Evolutionary conservation across 2,329 filamentous ascomycete species (phyloP).

Genomic region (Penicillium sp.): DNA sequence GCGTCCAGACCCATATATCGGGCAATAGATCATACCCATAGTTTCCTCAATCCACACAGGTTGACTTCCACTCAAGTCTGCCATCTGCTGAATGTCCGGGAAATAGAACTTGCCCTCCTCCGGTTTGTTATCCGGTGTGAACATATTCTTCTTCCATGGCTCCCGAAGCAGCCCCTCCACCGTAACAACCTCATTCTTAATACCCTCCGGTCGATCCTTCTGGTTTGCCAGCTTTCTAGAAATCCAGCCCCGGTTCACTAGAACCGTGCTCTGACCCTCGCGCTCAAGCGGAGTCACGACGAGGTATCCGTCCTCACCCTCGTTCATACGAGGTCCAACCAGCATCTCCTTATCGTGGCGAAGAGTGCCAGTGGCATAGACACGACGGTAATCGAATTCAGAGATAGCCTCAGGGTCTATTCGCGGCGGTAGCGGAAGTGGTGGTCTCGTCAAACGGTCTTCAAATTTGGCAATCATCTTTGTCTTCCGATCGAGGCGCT

Average conservation of each 20-base stretch:
- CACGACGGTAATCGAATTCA: constrained; percentile 89
- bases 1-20: constrained; percentile 2
- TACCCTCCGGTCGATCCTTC: constrained; percentile 58
- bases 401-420: constrained; percentile 77
- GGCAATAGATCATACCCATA: constrained; percentile 62
- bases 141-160: constrained; percentile 97
- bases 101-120: constrained; percentile 89
- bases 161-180: constrained; percentile 82
- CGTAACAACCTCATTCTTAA: constrained; percentile 69
- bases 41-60: constrained; percentile 94
- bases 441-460: constrained; percentile 81
- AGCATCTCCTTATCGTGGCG: constrained; percentile 95
- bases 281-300: constrained; percentile 90
- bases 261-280: constrained; percentile 61
- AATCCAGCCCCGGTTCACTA: constrained; percentile 93
- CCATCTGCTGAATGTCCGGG: constrained; percentile 91
- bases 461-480: constrained; percentile 88
- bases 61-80: constrained; percentile 73
- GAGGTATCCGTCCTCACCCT: constrained; percentile 86
- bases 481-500: constrained; percentile 90
- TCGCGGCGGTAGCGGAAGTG: constrained; percentile 78
- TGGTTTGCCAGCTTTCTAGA: constrained; percentile 69
- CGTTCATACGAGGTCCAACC: constrained; percentile 81
- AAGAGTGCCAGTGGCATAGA: constrained; percentile 70
- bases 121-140: constrained; percentile 86